phyloP scores from a whole-genome alignment of 768 basidiomycete genomes.

The Lentinula boryana region DNA sequence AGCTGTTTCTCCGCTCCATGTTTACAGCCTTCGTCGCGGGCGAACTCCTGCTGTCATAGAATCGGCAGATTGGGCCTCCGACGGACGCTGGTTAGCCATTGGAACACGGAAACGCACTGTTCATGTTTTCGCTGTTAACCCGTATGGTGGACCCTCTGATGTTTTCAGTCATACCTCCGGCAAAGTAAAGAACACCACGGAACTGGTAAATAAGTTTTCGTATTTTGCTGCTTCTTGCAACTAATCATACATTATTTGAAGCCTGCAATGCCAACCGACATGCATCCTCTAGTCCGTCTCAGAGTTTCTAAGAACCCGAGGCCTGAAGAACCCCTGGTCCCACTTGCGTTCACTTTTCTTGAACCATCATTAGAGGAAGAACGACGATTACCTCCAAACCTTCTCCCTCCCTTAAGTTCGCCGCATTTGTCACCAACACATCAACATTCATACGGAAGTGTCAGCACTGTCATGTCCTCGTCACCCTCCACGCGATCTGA shows the following conservation, averaged over 20 bases:
- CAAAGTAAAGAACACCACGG: constrained; percentile 46
- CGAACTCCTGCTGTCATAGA: constrained; percentile 63
- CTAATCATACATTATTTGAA: constrained; percentile 16
- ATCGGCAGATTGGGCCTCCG: constrained; percentile 42
- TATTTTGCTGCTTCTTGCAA: neutral
- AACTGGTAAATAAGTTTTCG: constrained; percentile 33
- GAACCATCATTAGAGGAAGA: constrained; percentile 22
- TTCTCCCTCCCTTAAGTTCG: constrained; percentile 20
- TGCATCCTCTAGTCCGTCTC: constrained; percentile 54
- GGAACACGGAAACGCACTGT: constrained; percentile 58
- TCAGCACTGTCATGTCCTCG: constrained; percentile 12
- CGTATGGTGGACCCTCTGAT: constrained; percentile 68
- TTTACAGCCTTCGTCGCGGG: constrained; percentile 70
- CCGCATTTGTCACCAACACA: constrained; percentile 4
- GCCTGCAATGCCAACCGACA: constrained; percentile 47
- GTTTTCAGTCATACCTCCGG: constrained; percentile 54
- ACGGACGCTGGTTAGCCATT: constrained; percentile 66
- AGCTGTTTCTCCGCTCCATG: constrained; percentile 36
- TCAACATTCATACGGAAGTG: constrained; percentile 9
- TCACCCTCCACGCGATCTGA: constrained; percentile 17
- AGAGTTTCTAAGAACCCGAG: constrained; percentile 24
- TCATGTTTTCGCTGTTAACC: constrained; percentile 74
- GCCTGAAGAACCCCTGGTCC: constrained; percentile 23
- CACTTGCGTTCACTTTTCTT: constrained; percentile 56
- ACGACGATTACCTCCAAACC: constrained; percentile 27